Base-by-base conservation (phyloP, 2,329 filamentous ascomycete genomes). In the Chrysoporthe deuterocubensis region DNA sequence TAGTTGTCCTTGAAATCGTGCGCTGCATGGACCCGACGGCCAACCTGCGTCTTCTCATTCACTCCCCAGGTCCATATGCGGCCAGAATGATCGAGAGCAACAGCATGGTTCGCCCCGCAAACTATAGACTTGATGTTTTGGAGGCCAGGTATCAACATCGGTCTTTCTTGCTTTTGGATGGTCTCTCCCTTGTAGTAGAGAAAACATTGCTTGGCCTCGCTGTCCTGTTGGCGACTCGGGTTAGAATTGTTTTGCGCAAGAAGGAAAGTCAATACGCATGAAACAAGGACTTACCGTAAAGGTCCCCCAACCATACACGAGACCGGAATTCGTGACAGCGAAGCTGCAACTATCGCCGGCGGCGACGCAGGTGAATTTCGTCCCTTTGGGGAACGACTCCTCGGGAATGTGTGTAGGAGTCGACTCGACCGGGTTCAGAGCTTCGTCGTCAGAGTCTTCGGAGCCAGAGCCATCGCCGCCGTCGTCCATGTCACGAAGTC, bases 401-500 rank as follows among this genome's bases (percentile, higher is more conserved):
- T 86, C 76, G 14, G 84, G 81, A 6, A 90, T 81, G 14, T 82
- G 81, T 18, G 79, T 82, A 1, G 89, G 89, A 1, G 84, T 88
- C 48, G 84, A 81, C 75, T 91, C 89, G 46, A 82, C 76, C 4
- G 88, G 84, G 74, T 90, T 91, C 69, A 90, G 76, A n/a, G 83
- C 84, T 64, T 80, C 80, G 68, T 83, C 82, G 26, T 82, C 81
- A 37, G 73, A 73, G 18, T 73, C 69, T 73, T 87, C 92, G 78
- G 94, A 90, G 44, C 87, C 87, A 40, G 90, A 90, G 74, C 87
- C 92, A 78, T 93, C 90, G 43, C 87, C 87, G 42, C 90, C 90
- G 54, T 85, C 69, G 11, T 71, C 71, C 44, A 79, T 77, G 64
- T 83, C 81, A 52, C 83, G 78, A 60, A 80, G 73, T 40, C 85